These are phyloP conservation scores for Chlamydomonas eustigma DNA, from an alignment of 139 green algal genomes.

Conservation along the genomic window DNA sequence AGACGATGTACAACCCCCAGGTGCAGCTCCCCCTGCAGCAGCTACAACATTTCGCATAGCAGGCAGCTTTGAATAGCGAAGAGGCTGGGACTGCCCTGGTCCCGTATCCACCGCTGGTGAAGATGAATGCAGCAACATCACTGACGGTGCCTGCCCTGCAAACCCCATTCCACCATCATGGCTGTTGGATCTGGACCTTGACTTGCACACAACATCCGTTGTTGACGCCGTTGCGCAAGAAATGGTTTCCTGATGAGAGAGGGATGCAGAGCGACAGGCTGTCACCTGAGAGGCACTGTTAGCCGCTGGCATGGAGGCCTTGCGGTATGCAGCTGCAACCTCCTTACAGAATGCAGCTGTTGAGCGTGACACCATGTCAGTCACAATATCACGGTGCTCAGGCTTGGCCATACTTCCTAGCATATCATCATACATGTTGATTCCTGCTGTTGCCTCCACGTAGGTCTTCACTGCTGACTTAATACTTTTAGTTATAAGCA, in stretches of 20 bases:
- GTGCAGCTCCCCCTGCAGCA: too few species aligned
- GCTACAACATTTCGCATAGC: not conserved
- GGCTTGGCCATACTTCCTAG: slow-evolving; percentile 23
- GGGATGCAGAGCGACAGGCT: not conserved
- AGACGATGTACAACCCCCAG: not conserved
- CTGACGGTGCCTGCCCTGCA: not conserved
- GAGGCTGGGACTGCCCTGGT: not conserved
- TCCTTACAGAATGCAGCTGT: slow-evolving; percentile 34
- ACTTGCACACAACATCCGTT: too few species aligned
- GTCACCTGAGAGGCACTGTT: not conserved
- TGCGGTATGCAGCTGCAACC: slow-evolving; percentile 17
- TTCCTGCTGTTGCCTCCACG: slow-evolving; percentile 31
- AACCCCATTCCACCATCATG: not conserved
- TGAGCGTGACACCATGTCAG: slow-evolving; percentile 28
- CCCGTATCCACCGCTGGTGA: not conserved
- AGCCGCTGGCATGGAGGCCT: slow-evolving; percentile 4
- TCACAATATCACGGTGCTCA: slow-evolving; percentile 32
- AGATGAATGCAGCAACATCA: not conserved
- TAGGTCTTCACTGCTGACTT: slow-evolving; percentile 32
- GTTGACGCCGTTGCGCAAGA: too few species aligned
- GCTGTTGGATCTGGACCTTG: not conserved
- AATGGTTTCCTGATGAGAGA: not conserved
- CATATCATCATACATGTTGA: slow-evolving; percentile 39
- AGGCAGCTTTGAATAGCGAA: not conserved
- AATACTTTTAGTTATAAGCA: slow-evolving; percentile 44